A percentile compares a stretch with the other conserved stretches of the same genome.
Evolutionary conservation across 805 yeast genomes (phyloP).

Genomic region (Sugiyamaella boreocaroliniensis): DNA sequence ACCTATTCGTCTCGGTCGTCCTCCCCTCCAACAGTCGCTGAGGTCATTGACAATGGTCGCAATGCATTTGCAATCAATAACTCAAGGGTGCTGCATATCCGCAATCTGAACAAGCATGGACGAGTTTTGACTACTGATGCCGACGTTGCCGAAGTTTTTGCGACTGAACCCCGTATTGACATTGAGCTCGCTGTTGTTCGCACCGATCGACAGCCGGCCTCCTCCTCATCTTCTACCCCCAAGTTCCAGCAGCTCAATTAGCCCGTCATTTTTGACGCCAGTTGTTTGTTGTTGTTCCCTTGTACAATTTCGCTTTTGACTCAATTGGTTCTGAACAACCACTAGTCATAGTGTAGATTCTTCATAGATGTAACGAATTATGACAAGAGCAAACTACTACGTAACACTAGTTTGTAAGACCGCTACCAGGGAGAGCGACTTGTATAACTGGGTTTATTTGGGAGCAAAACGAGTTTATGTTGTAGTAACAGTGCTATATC

Average conservation of each 20-base stretch:
- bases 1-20: conserved; percentile 50
- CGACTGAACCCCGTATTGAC: conserved; percentile 32
- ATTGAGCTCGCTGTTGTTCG: conserved; percentile 28
- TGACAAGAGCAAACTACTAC: no score
- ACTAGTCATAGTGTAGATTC: no score
- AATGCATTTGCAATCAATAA: conserved; percentile 56
- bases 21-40: conserved; percentile 75
- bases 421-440: no score
- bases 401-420: no score
- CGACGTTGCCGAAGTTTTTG: conserved; percentile 44
- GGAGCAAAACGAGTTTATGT: no score
- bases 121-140: conserved; percentile 37
- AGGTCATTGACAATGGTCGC: conserved; percentile 71
- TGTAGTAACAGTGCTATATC: no score
- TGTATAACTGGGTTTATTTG: not conserved
- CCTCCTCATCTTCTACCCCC: conserved; percentile 1
- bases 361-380: no score
- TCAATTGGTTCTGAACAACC: no score
- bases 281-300: no score
- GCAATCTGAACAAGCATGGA: conserved; percentile 28
- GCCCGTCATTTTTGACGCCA: no score
- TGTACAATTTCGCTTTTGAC: no score
- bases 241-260: conserved; percentile 5
- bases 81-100: conserved; percentile 33
- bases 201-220: not conserved